Percentiles rank a stretch among this genome's conserved stretches.
These are phyloP conservation scores for Lobosporangium transversale DNA, from an alignment of 192 early-diverging fungal genomes.

Conservation along the genomic window DNA sequence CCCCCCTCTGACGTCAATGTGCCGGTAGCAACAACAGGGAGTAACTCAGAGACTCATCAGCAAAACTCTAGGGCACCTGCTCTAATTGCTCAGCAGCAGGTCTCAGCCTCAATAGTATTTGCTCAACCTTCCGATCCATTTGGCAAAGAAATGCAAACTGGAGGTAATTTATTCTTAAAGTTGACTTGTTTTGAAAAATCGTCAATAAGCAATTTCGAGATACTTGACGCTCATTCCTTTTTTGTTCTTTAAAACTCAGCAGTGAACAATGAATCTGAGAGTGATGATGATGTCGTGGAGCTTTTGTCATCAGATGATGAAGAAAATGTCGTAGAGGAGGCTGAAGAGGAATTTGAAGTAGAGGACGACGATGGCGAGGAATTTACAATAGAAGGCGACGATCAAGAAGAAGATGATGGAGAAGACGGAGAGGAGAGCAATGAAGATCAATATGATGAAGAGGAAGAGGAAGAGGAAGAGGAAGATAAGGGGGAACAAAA, in stretches of 20 bases:
- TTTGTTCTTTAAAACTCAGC: too few species aligned
- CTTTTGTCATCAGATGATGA: conserved; percentile 32
- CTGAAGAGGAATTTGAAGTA: background rate
- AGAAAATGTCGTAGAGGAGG: background rate
- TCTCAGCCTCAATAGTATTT: too few species aligned
- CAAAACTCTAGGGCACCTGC: background rate
- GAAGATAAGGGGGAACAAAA: too few species aligned
- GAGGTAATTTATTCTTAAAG: too few species aligned
- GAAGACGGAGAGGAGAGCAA: background rate
- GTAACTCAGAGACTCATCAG: background rate
- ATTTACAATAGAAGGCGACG: too few species aligned
- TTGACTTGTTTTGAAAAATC: too few species aligned
- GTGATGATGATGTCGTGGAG: conserved; percentile 12
- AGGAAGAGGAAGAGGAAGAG: conserved; percentile 5
- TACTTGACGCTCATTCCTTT: too few species aligned
- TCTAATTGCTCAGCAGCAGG: too few species aligned
- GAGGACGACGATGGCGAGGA: conserved; percentile 1
- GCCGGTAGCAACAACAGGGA: background rate
- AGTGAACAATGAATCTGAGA: background rate
- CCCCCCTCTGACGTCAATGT: conserved; percentile 4
- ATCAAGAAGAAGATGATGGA: too few species aligned
- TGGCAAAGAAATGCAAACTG: too few species aligned
- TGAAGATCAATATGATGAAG: conserved; percentile 1
- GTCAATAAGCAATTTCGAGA: too few species aligned
- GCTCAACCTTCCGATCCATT: too few species aligned